Percentiles rank a stretch among this genome's conserved stretches.
These are phyloP conservation scores for Helotiales sp. DNA, from an alignment of 2,329 filamentous ascomycete genomes.

Conservation along the genomic window DNA sequence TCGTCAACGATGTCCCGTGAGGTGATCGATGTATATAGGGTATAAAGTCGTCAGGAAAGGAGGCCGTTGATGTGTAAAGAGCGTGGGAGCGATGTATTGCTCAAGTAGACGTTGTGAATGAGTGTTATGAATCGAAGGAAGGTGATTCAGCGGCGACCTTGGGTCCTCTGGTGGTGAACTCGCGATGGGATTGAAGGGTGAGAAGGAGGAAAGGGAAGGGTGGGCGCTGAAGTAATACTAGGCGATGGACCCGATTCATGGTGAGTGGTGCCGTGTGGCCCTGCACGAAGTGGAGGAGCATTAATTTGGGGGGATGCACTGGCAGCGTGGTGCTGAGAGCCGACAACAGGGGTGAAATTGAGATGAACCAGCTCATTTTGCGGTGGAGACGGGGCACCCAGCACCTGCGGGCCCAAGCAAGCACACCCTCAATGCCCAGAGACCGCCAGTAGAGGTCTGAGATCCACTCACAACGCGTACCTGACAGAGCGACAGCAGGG, in stretches of 20 bases:
- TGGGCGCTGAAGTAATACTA: constrained; percentile 13
- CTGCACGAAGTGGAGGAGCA: not conserved
- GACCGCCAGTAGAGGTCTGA: not conserved
- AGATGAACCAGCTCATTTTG: constrained; percentile 28
- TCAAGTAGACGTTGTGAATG: constrained; percentile 28
- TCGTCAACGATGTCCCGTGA: not conserved
- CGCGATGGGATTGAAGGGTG: constrained; percentile 14
- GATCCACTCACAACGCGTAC: constrained; percentile 28
- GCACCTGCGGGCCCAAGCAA: too few species aligned
- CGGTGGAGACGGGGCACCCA: too few species aligned
- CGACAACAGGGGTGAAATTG: constrained; percentile 28
- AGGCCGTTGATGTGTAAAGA: constrained; percentile 30
- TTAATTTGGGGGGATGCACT: constrained; percentile 21
- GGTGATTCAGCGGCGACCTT: constrained; percentile 28
- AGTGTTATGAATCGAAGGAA: constrained; percentile 27
- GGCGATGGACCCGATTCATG: not conserved
- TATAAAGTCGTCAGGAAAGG: constrained; percentile 2
- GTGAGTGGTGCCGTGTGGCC: constrained; percentile 1
- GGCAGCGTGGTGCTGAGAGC: constrained; percentile 10
- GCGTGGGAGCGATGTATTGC: constrained; percentile 34
- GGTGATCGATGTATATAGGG: not conserved
- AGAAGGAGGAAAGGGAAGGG: constrained; percentile 1
- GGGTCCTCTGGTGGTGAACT: constrained; percentile 17
- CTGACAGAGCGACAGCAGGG: constrained; percentile 19
- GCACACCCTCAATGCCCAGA: not conserved